These are phyloP conservation scores for Astragalus glycyphyllos DNA, from an alignment of 306 rosid genomes.

Conservation along the genomic window DNA sequence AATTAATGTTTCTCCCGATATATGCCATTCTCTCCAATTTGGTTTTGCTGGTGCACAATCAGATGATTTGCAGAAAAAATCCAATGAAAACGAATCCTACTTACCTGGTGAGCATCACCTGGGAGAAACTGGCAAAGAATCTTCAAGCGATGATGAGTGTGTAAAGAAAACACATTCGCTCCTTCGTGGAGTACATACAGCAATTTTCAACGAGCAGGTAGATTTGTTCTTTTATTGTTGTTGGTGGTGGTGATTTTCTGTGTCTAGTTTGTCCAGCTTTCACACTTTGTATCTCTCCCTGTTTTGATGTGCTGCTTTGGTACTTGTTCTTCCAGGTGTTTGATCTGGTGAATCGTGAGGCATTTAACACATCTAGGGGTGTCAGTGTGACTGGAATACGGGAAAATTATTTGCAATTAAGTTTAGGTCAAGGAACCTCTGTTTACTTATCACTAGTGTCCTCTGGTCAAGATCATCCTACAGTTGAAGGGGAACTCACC, in stretches of 20 bases:
- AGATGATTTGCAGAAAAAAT: constrained; percentile 49
- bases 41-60: constrained; percentile 63
- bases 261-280: constrained; percentile 19
- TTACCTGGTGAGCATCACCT: constrained; percentile 48
- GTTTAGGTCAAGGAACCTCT: constrained; percentile 74
- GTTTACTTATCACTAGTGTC: constrained; percentile 78
- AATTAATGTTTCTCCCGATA: constrained; percentile 70
- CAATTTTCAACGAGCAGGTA: constrained; percentile 84
- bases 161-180: constrained; percentile 79
- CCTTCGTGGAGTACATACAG: constrained; percentile 79
- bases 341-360: constrained; percentile 89
- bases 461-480: constrained; percentile 58
- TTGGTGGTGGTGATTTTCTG: constrained; percentile 8
- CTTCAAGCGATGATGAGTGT: constrained; percentile 63
- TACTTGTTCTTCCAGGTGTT: constrained; percentile 70
- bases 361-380: constrained; percentile 68
- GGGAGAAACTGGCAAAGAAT: constrained; percentile 61
- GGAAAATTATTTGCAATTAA: constrained; percentile 84
- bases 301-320: constrained; percentile 32
- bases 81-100: constrained; percentile 45
- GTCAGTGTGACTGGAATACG: constrained; percentile 89
- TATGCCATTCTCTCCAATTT: constrained; percentile 72
- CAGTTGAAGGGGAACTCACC: constrained; percentile 49
- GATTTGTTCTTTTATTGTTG: constrained; percentile 6
- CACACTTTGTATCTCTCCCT: constrained; percentile 22